Evolutionary conservation across 495 filamentous ascomycete genomes (phyloP).

Genomic region (Xylaria sp.): DNA sequence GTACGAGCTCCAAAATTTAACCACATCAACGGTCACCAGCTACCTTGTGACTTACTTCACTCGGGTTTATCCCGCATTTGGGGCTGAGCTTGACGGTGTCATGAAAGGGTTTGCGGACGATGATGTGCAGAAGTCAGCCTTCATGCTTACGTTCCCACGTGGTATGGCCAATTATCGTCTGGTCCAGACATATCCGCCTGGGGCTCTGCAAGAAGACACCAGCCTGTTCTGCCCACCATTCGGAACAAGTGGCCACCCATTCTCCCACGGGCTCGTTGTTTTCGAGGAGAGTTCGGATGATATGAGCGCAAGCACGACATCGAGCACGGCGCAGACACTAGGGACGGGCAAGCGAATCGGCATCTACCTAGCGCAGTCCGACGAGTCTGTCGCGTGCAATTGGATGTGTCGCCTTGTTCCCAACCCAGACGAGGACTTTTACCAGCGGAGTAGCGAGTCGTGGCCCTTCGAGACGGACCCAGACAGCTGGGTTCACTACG

Average conservation of each 20-base stretch:
- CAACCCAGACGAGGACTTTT: conserved; percentile 9
- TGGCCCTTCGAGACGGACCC: neutral
- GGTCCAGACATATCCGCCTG: conserved; percentile 20
- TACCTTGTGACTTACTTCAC: conserved; percentile 38
- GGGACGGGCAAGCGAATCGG: conserved; percentile 15
- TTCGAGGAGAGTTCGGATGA: conserved; percentile 21
- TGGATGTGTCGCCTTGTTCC: conserved; percentile 30
- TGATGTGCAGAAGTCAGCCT: conserved; percentile 21
- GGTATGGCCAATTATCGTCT: conserved; percentile 32
- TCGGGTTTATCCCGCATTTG: conserved; percentile 34
- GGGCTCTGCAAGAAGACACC: conserved; percentile 25
- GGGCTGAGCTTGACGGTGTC: conserved; percentile 37
- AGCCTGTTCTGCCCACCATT: conserved; percentile 35
- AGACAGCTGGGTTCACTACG: conserved; percentile 17
- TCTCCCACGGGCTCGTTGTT: conserved; percentile 24
- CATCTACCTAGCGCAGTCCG: conserved; percentile 25
- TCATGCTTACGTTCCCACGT: conserved; percentile 37
- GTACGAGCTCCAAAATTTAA: conserved; percentile 30
- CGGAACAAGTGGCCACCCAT: neutral
- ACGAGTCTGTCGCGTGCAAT: neutral
- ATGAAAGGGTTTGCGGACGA: conserved; percentile 34
- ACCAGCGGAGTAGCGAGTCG: neutral
- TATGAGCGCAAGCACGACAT: neutral
- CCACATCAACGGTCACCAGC: conserved; percentile 23
- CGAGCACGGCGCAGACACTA: neutral